Base-by-base conservation (phyloP, 1,284 basidiomycete species). In the Leucocoprinus gongylophorus region DNA sequence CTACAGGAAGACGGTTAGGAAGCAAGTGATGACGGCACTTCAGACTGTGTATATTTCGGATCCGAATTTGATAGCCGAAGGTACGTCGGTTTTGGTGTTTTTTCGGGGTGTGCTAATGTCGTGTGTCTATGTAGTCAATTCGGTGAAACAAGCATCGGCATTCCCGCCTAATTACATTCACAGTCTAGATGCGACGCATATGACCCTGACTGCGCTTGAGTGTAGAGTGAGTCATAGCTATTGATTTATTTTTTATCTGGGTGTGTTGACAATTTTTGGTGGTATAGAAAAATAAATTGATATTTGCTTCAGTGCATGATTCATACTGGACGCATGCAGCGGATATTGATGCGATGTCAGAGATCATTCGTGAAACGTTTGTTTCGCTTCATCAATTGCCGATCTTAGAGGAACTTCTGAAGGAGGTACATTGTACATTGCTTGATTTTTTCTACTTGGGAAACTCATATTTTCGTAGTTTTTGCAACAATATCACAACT, bases 101-200 rank as follows among this genome's bases (percentile, higher is more conserved):
- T 3, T 30, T 3, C 3, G 5, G 5, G 45, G 29, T 20, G 44
- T 5, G 49, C 46, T 42, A 2, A 41, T 20, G 12, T 30, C n/a
- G 15, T 30, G 29, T 48, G n/a, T n/a, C n/a, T n/a, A 55, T 50
- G 37, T 57, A 81, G 95, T 98, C 35, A 89, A 93, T 60, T 71
- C 91, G 0, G 62, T 75, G 55, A 97, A 97, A 68, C 95, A 99
- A 67, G 88, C 94, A 0, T 85, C 91, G 2, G 97, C 95, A 2
- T 99, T 99, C 83, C 95, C 95, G 10, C 97, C 95, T 37, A 99
- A 99, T 74, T 99, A 95, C 65, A 92, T 99, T 54, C 97, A 99
- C 68, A 93, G 89, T 62, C 76, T 99, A 46, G 97, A 99, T 67
- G 97, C 97, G 3, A 97, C 95, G 1, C 97, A 99, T 71, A 98